Base-by-base conservation (phyloP, 2,329 filamentous ascomycete species). In the Torrubiellomyces zombiae region DNA sequence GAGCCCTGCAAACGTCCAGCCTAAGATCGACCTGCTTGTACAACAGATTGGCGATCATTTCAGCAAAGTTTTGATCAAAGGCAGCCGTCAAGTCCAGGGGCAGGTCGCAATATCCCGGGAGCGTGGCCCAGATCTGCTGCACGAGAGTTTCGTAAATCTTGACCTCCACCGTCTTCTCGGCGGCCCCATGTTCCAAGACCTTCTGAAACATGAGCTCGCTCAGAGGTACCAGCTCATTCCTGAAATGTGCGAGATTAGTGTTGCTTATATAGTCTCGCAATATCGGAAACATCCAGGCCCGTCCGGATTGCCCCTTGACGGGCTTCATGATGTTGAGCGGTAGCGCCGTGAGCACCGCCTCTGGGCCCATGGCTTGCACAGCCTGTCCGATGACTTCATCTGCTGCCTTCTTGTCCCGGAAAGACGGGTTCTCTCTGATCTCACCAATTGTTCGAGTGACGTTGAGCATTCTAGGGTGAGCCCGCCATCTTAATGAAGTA, bases 71-170 rank as follows among this genome's bases (percentile, higher is more conserved):
- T 43, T 92, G 81, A 42, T 95, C 82, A 39, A 98, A 91, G 1
- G 80, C 63, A 33, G 74, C 60, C 5, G 51, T 55, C 20, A 86
- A 44, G 43, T 98, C 89, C 18, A 93, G 53, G 2, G 89, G 86
- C 27, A 94, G 58, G 45, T 94, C 82, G 48, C 89, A 95, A 55
- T 94, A 98, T 2, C 89, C 89, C 0, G 89, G 86, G 10, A 98
- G 63, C 25, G 79, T 75, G 1, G 81, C 82, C 89, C 89, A 98
- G 20, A 86, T 85, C 45, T 98, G 89, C 38, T 91, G 78, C 7
- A 98, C 81, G 4, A 98, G 60, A 0, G 89, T 95, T 54, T 98
- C 86, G 46, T 89, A 98, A 30, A 98, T 91, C 60, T 98, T 98
- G 44, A 89, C 68, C 48, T 95, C 83, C 66, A 93, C 85, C 0